Evolutionary conservation across 176 grass and related monocot species (phyloP), one percentile per base, ranked within the genome.

Genomic region (Poa annua): DNA sequence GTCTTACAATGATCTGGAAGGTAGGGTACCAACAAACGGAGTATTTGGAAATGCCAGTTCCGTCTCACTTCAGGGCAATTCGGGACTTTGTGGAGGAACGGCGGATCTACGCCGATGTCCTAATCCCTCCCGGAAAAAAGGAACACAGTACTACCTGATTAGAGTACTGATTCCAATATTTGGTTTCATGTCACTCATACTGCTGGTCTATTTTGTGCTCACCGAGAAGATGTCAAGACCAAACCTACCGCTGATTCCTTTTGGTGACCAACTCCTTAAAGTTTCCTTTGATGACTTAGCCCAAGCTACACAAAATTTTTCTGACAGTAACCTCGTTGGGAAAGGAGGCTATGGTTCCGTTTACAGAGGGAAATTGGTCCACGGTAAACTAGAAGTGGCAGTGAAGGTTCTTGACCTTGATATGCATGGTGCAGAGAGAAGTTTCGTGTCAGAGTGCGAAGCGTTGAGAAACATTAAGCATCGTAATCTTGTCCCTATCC

Each of bases 301-400:
- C 59, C 67, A 53, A 56, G 88, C 86, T 0, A 94, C 92, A 26
- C 0, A 29, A 0, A 12, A 78, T 0, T 94, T 91, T 39, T 86
- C 83, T 0, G 9, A n/a, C 1, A 32, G 3, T 2, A 89, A 87
- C 12, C 14, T 94, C 0, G 2, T 91, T 21, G 92, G 89, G 5
- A 59, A 15, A 7, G 92, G 89, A 45, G 74, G 79, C 4, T 94
- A 59, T 6, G 86, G 86, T 22, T 89, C 29, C 1, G 29, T 29
- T 29, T 29, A 29, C 29, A 29, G 29, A 29, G 29, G 29, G 29
- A 29, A 29, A 29, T 7, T 51, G 5, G 5, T 6, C 3, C 49
- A 51, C 16, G 14, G 0, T 5, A 51, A 51, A 5, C 13, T 51
- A 1, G 49, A 51, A 16, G 49, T 51, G 3, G 49, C 49, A 5